Conservation (phyloP, 2,329 filamentous ascomycete species). For the Aureobasidium melanogenum region DNA sequence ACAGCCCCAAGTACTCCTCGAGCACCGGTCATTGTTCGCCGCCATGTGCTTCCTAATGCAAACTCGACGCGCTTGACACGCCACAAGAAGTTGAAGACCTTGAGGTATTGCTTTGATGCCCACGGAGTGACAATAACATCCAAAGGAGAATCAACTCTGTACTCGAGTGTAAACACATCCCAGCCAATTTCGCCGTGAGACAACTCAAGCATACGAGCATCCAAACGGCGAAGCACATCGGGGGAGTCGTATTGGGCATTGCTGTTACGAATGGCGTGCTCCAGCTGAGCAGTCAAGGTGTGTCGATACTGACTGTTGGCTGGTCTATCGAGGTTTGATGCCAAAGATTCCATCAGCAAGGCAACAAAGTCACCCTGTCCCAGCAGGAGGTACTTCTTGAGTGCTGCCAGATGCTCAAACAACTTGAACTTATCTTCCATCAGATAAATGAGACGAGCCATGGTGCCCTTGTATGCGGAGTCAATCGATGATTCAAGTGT, state of each 20-base stretch:
- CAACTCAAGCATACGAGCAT: constrained; percentile 96
- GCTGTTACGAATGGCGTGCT: constrained; percentile 92
- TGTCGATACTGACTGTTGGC: constrained; percentile 96
- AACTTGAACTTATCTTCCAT: constrained; percentile 95
- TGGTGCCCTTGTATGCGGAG: constrained; percentile 94
- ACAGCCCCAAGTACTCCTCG: constrained; percentile 78
- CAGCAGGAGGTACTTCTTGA: constrained; percentile 90
- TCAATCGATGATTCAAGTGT: constrained; percentile 90
- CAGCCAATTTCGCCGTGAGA: constrained; percentile 96
- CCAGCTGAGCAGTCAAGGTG: constrained; percentile 92
- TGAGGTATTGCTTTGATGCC: constrained; percentile 92
- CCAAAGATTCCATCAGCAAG: constrained; percentile 90
- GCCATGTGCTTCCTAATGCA: constrained; percentile 81
- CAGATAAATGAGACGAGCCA: constrained; percentile 85
- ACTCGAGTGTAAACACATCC: constrained; percentile 98
- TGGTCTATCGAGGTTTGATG: constrained; percentile 84
- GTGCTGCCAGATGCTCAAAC: constrained; percentile 80
- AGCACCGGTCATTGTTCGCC: constrained; percentile 89
- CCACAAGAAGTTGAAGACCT: constrained; percentile 99
- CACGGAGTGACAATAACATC: constrained; percentile 96
- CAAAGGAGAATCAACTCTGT: constrained; percentile 93
- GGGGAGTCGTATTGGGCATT: constrained; percentile 93
- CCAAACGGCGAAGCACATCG: constrained; percentile 82
- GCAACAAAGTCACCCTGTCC: constrained; percentile 97
- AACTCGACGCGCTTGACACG: constrained; percentile 97